phyloP scores from a whole-genome alignment of 2,329 filamentous ascomycete genomes.

The Alternaria rosae region DNA sequence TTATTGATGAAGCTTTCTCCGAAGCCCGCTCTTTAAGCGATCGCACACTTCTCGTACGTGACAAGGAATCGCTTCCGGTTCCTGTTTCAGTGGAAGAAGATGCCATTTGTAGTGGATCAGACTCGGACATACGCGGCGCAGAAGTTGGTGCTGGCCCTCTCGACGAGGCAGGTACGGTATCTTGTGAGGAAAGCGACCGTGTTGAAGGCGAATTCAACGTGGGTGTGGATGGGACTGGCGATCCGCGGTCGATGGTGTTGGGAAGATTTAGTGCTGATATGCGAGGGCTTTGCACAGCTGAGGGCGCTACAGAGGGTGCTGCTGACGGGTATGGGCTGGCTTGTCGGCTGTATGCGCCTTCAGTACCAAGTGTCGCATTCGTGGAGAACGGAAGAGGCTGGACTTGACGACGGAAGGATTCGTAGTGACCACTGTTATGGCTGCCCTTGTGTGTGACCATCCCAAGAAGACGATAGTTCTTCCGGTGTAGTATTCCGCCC shows the following conservation, averaged over 20 bases:
- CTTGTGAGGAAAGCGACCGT: slow-evolving; percentile 45
- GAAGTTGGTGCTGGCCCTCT: slow-evolving; percentile 41
- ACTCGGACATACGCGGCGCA: slow-evolving; percentile 38
- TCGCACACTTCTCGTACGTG: slow-evolving; percentile 35
- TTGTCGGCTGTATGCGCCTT: slow-evolving; percentile 72
- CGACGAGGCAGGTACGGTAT: slow-evolving; percentile 33
- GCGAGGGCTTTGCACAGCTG: slow-evolving; percentile 57
- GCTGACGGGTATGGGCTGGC: slow-evolving; percentile 59
- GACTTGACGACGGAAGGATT: slow-evolving; percentile 90
- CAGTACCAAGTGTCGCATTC: slow-evolving; percentile 77
- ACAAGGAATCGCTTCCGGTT: slow-evolving; percentile 23
- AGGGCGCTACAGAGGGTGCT: slow-evolving; percentile 44
- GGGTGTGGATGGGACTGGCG: slow-evolving; percentile 33
- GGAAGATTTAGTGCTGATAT: slow-evolving; percentile 47
- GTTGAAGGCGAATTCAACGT: slow-evolving; percentile 41
- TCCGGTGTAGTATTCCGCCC: slow-evolving; percentile 78
- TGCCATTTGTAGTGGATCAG: slow-evolving; percentile 27
- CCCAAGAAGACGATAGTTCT: slow-evolving; percentile 82
- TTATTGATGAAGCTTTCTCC: slow-evolving; percentile 51
- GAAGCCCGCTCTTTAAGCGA: slow-evolving; percentile 46
- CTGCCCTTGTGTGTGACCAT: slow-evolving; percentile 95
- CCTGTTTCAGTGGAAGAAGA: slow-evolving; percentile 22
- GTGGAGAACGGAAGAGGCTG: slow-evolving; percentile 82
- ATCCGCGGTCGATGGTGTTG: slow-evolving; percentile 30
- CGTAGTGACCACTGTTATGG: slow-evolving; percentile 96